Evolutionary conservation across 768 basidiomycete genomes (phyloP), one percentile per base, ranked within the genome.

Genomic region (Hirschioporus abietinus): DNA sequence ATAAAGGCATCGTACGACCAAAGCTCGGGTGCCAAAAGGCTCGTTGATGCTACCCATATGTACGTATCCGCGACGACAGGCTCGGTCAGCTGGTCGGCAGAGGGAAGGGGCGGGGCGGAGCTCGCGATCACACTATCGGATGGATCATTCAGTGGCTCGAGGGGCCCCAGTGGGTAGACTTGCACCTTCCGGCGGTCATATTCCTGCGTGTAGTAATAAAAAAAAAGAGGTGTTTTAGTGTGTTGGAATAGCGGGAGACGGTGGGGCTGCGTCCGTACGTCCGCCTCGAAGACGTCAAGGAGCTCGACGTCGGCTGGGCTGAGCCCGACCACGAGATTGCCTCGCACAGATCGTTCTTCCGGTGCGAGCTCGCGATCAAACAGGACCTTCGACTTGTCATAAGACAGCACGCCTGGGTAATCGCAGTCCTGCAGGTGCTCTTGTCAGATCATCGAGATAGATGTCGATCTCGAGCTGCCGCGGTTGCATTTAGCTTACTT

Each of bases 1-100:
- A 96, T 82, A 72, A 97, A 97, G 2, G 87, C 84, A n/a, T 87
- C 86, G 72, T 90, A 95, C 0, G 87, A 83, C 96, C 96, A 99
- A 4, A 92, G 76, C 34, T 81, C 79, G 0, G 85, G 79, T 26
- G 84, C 79, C 8, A 98, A 78, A 7, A 75, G 68, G 0, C 71
- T 69, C 7, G 84, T 25, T 0, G 76, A 73, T 2, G 78, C 76
- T 27, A 74, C 75, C 83, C 88, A 96, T 25, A 94, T 81, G 72
- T 97, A 98, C 1, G 90, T 88, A 68, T 91, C 82, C 0, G 83
- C 88, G n/a, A 80, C 71, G 0, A 88, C 71, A 0, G 80, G 66
- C 0, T 71, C 67, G 5, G 71, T 58, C 0, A 84, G 74, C 20
- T 82, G 79, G 30, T 73, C 67, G 0, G 71, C 64, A 3, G 75